phyloP scores from a whole-genome alignment of 805 yeast species.

The Metschnikowia reukaufii region DNA sequence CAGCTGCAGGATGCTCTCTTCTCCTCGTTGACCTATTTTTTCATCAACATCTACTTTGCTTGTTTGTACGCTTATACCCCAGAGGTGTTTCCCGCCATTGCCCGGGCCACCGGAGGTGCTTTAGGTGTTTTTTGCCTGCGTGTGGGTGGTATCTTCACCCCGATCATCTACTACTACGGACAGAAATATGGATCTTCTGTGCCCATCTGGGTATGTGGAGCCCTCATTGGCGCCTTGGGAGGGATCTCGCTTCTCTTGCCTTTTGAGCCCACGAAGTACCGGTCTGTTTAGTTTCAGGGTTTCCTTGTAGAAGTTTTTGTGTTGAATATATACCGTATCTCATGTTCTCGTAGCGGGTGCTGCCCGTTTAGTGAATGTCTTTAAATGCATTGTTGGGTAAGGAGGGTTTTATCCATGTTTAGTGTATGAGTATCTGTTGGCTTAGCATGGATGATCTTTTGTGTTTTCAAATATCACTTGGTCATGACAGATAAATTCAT shows the following conservation, averaged over 20 bases:
- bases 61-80: conserved; percentile 37
- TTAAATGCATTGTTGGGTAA: no score
- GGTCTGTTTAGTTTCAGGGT: conserved; percentile 25
- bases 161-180: conserved; percentile 35
- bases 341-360: no score
- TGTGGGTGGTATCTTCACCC: conserved; percentile 31
- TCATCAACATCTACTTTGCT: conserved; percentile 28
- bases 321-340: neutral
- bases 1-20: conserved; percentile 22
- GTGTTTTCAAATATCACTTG: no score
- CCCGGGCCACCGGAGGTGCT: conserved; percentile 39
- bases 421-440: no score
- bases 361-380: no score
- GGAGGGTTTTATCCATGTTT: no score
- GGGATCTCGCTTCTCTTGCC: conserved; percentile 34
- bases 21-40: conserved; percentile 20
- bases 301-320: neutral
- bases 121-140: conserved; percentile 33
- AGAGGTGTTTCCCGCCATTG: conserved; percentile 36
- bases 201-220: conserved; percentile 40
- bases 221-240: conserved; percentile 33
- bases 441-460: no score
- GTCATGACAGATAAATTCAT: no score
- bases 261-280: conserved; percentile 33
- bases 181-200: conserved; percentile 19